Base-by-base conservation (phyloP, 305 asterid genomes). In the Solanum hybrid region DNA sequence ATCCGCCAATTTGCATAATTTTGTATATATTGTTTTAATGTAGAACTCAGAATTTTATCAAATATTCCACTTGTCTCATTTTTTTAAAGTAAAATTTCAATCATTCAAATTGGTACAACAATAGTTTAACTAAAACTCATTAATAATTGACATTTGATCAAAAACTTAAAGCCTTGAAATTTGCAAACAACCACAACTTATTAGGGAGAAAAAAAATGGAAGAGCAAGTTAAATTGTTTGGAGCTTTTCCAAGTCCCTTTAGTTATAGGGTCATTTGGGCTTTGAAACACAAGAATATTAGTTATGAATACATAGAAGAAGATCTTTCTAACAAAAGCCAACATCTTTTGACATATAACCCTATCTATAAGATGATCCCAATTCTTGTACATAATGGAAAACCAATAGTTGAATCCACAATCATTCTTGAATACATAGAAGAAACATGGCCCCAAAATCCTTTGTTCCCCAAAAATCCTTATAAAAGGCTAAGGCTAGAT, bases 361-460 rank as follows among this genome's bases (percentile, higher is more conserved):
- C 91, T n/a, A 65, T 90, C 29, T 29, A 81, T 87, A 90, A 90
- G 68, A 89, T 89, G 82, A 89, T 92, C 13, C 93, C 93, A 10
- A 89, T 92, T 41, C 88, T 91, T 17, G 57, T 91, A 73, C 92
- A 90, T 33, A 81, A 33, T 13, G 90, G 92, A 68, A 92, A 84
- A 81, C 89, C 93, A 34, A 68, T 89, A 10, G 78, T 88, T 1
- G 93, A 91, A 29, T 92, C 92, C 27, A 81, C 87, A 22, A 76
- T 89, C 31, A 91, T 92, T 51, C 93, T 92, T 10, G 92, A 89
- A 77, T 92, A 91, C 72, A 91, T 92, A 7, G 90, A 92, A 78
- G 92, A 92, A 10, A 91, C 93, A 10, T 92, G 93, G 92, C 91
- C 92, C 11, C 89, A 37, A 2, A 82, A 68, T 77, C 93, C 93